Evolutionary conservation across 352 stramenopile species (phyloP).

Genomic region (Thalassiosira hispida): DNA sequence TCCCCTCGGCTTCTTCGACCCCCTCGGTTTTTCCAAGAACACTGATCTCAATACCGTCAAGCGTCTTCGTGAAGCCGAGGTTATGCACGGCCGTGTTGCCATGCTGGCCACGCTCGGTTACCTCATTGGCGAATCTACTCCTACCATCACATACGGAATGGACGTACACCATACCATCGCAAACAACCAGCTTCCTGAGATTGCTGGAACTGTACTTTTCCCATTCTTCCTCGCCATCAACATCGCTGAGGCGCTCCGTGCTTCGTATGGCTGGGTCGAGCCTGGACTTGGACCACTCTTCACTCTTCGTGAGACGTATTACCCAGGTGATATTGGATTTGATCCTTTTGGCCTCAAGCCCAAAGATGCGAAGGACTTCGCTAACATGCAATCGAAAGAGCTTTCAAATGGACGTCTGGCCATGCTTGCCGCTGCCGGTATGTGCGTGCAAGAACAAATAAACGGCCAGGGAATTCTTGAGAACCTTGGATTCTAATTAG

Average conservation of each 20-base stretch:
- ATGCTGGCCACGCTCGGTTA: constrained; percentile 69
- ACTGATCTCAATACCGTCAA: constrained; percentile 55
- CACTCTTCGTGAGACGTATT: constrained; percentile 72
- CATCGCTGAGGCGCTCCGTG: constrained; percentile 70
- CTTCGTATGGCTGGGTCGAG: constrained; percentile 70
- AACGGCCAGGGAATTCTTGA: constrained; percentile 61
- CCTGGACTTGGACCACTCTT: constrained; percentile 59
- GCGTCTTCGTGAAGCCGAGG: constrained; percentile 71
- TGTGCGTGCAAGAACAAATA: constrained; percentile 62
- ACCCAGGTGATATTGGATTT: constrained; percentile 70
- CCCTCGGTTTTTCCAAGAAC: constrained; percentile 65
- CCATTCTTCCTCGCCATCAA: constrained; percentile 72
- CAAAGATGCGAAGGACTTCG: constrained; percentile 67
- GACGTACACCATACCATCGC: constrained; percentile 72
- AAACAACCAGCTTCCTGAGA: constrained; percentile 73
- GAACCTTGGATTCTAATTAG: constrained; percentile 61
- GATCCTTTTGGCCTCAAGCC: constrained; percentile 79
- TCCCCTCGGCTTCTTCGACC: constrained; percentile 71
- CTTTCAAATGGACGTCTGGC: constrained; percentile 81
- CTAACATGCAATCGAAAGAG: constrained; percentile 73
- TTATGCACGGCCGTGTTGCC: constrained; percentile 65
- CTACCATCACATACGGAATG: constrained; percentile 59
- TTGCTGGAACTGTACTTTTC: constrained; percentile 61
- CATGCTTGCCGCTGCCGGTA: constrained; percentile 63
- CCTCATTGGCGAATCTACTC: constrained; percentile 59